Evolutionary conservation across 768 basidiomycete genomes (phyloP).

Genomic region (Cyathus striatus): DNA sequence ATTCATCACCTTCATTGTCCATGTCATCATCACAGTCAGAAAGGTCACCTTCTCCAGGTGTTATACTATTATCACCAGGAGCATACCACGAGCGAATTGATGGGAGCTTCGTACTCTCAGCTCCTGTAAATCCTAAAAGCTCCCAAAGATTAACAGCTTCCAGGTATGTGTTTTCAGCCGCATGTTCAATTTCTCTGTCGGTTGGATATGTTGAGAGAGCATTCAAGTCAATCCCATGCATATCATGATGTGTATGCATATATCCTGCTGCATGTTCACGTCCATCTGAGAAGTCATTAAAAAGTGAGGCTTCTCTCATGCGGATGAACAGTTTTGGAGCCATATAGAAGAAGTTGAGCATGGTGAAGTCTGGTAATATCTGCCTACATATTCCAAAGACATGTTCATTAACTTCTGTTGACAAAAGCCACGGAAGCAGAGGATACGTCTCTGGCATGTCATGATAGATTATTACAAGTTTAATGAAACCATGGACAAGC

Average conservation of each 20-base stretch:
- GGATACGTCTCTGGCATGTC: slow-evolving; percentile 19
- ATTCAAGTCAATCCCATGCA: slow-evolving; percentile 9
- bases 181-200: slow-evolving; percentile 9
- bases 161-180: slow-evolving; percentile 5
- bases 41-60: too few relatives aligned
- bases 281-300: slow-evolving; percentile 1
- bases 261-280: slow-evolving; percentile 7
- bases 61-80: neutral
- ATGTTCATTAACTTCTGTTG: slow-evolving; percentile 28
- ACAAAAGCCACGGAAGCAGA: slow-evolving; percentile 32
- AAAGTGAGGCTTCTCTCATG: slow-evolving; percentile 6
- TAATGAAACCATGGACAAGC: slow-evolving; percentile 24
- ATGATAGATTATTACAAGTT: slow-evolving; percentile 26
- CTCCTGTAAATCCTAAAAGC: slow-evolving; percentile 8
- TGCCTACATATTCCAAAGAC: slow-evolving; percentile 22
- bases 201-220: slow-evolving; percentile 12
- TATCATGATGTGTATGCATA: slow-evolving; percentile 13
- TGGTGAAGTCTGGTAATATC: slow-evolving; percentile 26
- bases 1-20: too few relatives aligned
- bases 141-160: slow-evolving; percentile 11
- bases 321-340: slow-evolving; percentile 20
- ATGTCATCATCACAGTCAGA: too few relatives aligned
- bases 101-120: neutral
- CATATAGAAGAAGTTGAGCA: slow-evolving; percentile 21
- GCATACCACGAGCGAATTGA: neutral